These are phyloP conservation scores for Melastoma candidum DNA, from an alignment of 441 rosid species.

Conservation along the genomic window DNA sequence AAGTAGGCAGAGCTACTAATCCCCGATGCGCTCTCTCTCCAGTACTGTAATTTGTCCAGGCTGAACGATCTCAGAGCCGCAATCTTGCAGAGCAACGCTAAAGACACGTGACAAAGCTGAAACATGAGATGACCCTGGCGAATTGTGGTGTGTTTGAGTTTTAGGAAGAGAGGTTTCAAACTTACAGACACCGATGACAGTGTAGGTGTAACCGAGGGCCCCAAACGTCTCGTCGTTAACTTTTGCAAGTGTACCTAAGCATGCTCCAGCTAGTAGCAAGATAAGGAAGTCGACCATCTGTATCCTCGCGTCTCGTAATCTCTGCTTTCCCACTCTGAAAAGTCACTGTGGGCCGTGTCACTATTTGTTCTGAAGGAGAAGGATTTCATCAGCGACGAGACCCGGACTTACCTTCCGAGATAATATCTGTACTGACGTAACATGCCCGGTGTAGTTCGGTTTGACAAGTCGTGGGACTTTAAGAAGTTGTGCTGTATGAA, in stretches of 20 bases:
- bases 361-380: not conserved
- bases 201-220: slow-evolving; percentile 71
- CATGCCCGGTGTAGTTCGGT: slow-evolving; percentile 54
- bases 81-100: slow-evolving; percentile 85
- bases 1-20: slow-evolving; percentile 93
- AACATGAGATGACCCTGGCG: no score
- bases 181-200: slow-evolving; percentile 98
- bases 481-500: slow-evolving; percentile 38
- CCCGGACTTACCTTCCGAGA: slow-evolving; percentile 63
- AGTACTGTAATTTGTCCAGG: slow-evolving; percentile 77
- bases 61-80: slow-evolving; percentile 90
- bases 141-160: no score
- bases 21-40: slow-evolving; percentile 87
- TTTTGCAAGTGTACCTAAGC: slow-evolving; percentile 96
- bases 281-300: slow-evolving; percentile 85
- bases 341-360: not conserved
- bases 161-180: slow-evolving; percentile 4
- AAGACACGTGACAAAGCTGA: slow-evolving; percentile 9
- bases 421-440: slow-evolving; percentile 70
- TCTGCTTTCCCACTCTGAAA: slow-evolving; percentile 77
- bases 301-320: slow-evolving; percentile 76
- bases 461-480: slow-evolving; percentile 51
- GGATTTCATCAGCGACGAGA: not conserved
- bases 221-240: slow-evolving; percentile 94
- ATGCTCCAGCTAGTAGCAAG: slow-evolving; percentile 81